phyloP scores from a whole-genome alignment of 352 stramenopile genomes.

The Pythium coloratum region DNA sequence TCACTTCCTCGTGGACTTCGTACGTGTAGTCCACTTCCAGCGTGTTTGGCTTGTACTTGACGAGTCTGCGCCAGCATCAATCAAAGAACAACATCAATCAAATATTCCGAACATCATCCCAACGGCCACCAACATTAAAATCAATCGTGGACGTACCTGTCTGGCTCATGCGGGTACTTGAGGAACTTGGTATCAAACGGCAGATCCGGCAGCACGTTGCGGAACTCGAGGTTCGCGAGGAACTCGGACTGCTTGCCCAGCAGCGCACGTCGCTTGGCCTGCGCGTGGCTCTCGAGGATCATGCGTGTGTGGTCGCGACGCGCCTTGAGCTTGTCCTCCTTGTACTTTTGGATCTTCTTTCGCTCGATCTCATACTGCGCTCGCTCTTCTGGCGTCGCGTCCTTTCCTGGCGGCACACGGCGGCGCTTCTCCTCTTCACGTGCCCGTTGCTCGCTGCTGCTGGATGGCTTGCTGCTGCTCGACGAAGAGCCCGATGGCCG shows the following conservation, averaged over 20 bases:
- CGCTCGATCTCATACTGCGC: constrained; percentile 83
- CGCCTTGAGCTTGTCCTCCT: constrained; percentile 87
- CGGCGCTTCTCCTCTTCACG: constrained; percentile 38
- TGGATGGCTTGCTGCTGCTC: constrained; percentile 14
- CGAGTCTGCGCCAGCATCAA: constrained; percentile 36
- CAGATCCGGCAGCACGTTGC: constrained; percentile 77
- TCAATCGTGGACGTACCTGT: constrained; percentile 43
- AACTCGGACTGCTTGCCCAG: constrained; percentile 87
- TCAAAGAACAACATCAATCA: constrained; percentile 8
- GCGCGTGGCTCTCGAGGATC: constrained; percentile 85
- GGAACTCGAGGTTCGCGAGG: constrained; percentile 77
- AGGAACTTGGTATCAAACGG: constrained; percentile 89
- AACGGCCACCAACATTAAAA: background rate
- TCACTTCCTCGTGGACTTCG: constrained; percentile 82
- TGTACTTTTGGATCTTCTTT: constrained; percentile 89
- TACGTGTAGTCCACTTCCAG: constrained; percentile 86
- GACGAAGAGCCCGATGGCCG: constrained; percentile 19
- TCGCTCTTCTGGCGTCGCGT: constrained; percentile 64
- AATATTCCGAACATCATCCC: background rate
- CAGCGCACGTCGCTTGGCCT: constrained; percentile 76
- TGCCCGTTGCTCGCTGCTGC: constrained; percentile 5
- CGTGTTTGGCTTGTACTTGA: constrained; percentile 88
- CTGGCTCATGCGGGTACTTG: constrained; percentile 74
- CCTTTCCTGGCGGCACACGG: constrained; percentile 48
- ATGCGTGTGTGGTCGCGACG: constrained; percentile 84